Percentiles rank a stretch among this genome's conserved stretches.
phyloP scores from a whole-genome alignment of 352 stramenopile genomes.

The Phytophthora macrochlamydospora region DNA sequence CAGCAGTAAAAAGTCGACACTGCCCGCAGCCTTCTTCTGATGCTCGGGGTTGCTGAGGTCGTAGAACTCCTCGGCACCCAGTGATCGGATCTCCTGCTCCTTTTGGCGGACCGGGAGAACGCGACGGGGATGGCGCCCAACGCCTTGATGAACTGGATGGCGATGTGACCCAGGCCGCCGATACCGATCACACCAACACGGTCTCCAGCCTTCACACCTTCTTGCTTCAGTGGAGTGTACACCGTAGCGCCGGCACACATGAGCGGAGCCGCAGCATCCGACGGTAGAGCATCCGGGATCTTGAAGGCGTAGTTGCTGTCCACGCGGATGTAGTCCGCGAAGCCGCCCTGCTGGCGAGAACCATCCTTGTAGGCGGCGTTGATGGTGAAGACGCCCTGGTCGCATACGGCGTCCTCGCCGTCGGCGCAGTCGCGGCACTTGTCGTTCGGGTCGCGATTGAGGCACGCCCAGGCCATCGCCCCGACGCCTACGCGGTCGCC shows the following conservation, averaged over 20 bases:
- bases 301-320: constrained; percentile 33
- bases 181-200: constrained; percentile 19
- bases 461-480: constrained; percentile 47
- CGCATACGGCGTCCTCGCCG: constrained; percentile 70
- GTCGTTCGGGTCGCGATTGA: constrained; percentile 50
- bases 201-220: constrained; percentile 20
- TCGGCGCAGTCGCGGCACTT: constrained; percentile 63
- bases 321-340: constrained; percentile 29
- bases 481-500: constrained; percentile 58
- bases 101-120: constrained; percentile 20
- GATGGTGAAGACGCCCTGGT: constrained; percentile 49
- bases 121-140: constrained; percentile 14
- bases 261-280: constrained; percentile 7
- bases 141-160: constrained; percentile 28
- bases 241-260: constrained; percentile 16
- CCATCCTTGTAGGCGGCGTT: constrained; percentile 47
- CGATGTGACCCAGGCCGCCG: constrained; percentile 19
- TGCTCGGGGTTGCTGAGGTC: constrained; percentile 20
- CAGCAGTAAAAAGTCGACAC: constrained; percentile 70
- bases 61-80: constrained; percentile 23
- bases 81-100: constrained; percentile 16
- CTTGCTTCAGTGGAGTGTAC: constrained; percentile 17
- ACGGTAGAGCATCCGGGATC: constrained; percentile 14
- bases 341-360: constrained; percentile 17
- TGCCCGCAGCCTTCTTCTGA: constrained; percentile 17